Evolutionary conservation across 1,284 basidiomycete genomes (phyloP), one percentile per base, ranked within the genome.

Genomic region (Sparassis latifolia): DNA sequence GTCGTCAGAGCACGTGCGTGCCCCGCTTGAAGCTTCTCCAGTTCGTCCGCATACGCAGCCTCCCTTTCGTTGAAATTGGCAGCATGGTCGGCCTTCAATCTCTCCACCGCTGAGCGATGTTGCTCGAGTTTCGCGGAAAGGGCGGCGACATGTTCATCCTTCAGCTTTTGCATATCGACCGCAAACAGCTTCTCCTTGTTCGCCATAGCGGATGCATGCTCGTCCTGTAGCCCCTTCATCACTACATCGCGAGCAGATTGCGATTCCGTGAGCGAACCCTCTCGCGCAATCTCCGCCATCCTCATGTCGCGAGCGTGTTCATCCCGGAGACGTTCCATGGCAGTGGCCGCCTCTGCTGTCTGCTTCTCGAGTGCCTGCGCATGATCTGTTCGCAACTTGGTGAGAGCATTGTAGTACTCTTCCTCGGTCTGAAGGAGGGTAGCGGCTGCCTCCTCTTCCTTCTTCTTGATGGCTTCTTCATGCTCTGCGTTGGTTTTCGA

Each of bases 401-500:
- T 84, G 44, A 92, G 69, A 12, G 80, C 82, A 48, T 86, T 81
- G 62, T 89, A 89, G 60, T 88, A 89, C 58, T 90, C 84, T 59
- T 86, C 87, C 60, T 89, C 85, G 2, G 84, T 87, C 45, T 74
- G 77, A 53, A 80, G 79, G 5, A 87, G 72, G 33, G 71, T 69
- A 10, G 74, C 68, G 4, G 78, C 72, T 27, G 77, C 65, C 53
- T 77, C 72, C 28, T 82, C 80, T 45, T 86, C 83, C 66, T 79
- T 81, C 61, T 74, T 71, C 63, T 80, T 82, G 53, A 84, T 62
- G 2, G 66, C 58, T 42, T 75, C 74, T 28, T 75, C 71, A 59
- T 89, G 82, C 49, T 83, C 82, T 1, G 71, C 66, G 27, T 66
- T 62, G n/a, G 76, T 60, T 60, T 77, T 79, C 33, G 68, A 63